Evolutionary conservation across 768 basidiomycete species (phyloP).

Genomic region (Termitomyces sp.): DNA sequence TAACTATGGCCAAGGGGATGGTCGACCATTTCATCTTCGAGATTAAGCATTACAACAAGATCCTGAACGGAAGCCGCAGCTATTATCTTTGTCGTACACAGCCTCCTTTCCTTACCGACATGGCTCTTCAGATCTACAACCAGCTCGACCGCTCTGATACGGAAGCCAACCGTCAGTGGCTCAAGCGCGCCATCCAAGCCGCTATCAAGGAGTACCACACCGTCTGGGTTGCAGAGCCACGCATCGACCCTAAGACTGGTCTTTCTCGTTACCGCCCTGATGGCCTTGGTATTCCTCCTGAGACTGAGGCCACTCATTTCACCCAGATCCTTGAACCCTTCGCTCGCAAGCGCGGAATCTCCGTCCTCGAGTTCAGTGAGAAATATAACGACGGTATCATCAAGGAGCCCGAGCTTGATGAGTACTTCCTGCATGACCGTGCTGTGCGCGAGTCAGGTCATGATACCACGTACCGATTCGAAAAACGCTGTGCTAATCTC

Average conservation of each 20-base stretch:
- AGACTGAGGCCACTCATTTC: conserved; percentile 98
- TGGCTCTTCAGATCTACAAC: conserved; percentile 97
- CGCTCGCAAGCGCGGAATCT: conserved; percentile 88
- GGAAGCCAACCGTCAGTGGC: conserved; percentile 81
- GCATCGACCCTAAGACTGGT: conserved; percentile 92
- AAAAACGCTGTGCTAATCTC: conserved; percentile 95
- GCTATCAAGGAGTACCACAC: conserved; percentile 99
- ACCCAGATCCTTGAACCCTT: conserved; percentile 96
- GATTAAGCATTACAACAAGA: conserved; percentile 97
- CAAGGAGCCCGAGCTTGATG: conserved; percentile 86
- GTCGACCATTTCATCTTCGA: conserved; percentile 99
- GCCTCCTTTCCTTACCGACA: conserved; percentile 97
- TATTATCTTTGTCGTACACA: conserved; percentile 95
- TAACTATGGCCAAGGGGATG: conserved; percentile 95
- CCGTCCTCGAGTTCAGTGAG: conserved; percentile 94
- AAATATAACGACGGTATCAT: conserved; percentile 86
- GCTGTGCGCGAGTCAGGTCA: conserved; percentile 95
- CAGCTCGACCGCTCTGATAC: conserved; percentile 86
- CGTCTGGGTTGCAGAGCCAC: conserved; percentile 93
- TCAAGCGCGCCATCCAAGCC: conserved; percentile 93
- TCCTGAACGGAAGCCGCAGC: conserved; percentile 93
- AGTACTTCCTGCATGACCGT: conserved; percentile 97
- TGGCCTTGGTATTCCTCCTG: conserved; percentile 94
- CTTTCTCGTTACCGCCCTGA: conserved; percentile 93
- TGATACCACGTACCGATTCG: conserved; percentile 95